Evolutionary conservation across 2,329 filamentous ascomycete genomes (phyloP).

Genomic region (Hysterium pulicare): DNA sequence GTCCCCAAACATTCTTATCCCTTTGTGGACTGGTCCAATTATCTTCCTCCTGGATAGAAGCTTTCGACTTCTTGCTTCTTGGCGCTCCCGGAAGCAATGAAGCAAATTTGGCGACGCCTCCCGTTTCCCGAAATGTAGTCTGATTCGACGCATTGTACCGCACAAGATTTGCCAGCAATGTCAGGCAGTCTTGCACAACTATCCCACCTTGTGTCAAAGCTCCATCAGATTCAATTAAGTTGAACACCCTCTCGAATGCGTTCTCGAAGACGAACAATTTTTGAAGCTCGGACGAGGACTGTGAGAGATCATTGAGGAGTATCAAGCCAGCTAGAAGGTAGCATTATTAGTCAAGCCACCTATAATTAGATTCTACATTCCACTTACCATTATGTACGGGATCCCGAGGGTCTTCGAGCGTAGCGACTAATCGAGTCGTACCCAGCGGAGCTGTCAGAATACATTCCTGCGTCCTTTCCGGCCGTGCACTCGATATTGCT

Average conservation of each 20-base stretch:
- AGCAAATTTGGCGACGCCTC: constrained; percentile 70
- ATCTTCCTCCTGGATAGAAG: constrained; percentile 58
- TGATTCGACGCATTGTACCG: constrained; percentile 88
- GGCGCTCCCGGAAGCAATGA: constrained; percentile 63
- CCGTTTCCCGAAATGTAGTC: constrained; percentile 87
- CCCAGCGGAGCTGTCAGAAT: constrained; percentile 85
- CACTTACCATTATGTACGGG: constrained; percentile 70
- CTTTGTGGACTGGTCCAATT: constrained; percentile 73
- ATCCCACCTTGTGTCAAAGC: constrained; percentile 78
- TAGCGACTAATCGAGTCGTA: constrained; percentile 78
- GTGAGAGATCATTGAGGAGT: constrained; percentile 85
- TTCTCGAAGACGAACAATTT: constrained; percentile 95
- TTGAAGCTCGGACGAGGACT: constrained; percentile 81
- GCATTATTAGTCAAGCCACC: constrained; percentile 9
- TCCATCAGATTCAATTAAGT: constrained; percentile 77
- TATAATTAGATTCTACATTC: too few relatives aligned
- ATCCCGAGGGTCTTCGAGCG: constrained; percentile 81
- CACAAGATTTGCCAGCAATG: constrained; percentile 83
- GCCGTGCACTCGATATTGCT: constrained; percentile 78
- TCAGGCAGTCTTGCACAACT: constrained; percentile 87
- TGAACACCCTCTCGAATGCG: constrained; percentile 83
- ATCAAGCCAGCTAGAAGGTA: constrained; percentile 64
- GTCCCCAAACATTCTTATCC: constrained; percentile 87
- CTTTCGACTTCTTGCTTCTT: constrained; percentile 52
- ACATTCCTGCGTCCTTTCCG: constrained; percentile 91